Percentiles rank a stretch among this genome's conserved stretches.
Conservation (phyloP, 2,329 filamentous ascomycete species). For the Sarocladiaceae sp. region DNA sequence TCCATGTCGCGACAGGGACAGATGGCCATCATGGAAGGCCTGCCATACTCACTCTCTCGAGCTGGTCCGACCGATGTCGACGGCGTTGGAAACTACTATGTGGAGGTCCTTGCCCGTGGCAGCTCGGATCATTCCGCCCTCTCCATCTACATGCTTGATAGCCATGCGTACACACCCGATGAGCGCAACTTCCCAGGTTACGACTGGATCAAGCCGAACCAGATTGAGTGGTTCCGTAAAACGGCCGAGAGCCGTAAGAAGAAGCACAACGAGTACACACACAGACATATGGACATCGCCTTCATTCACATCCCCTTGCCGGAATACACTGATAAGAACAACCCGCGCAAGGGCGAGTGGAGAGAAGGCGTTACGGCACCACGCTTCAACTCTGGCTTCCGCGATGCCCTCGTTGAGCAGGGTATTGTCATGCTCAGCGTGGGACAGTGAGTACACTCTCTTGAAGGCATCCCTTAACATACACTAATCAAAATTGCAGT, state of each 20-base stretch:
- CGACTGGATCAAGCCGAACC: constrained; percentile 92
- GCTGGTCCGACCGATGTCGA: constrained; percentile 80
- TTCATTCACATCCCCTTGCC: constrained; percentile 97
- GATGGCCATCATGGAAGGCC: constrained; percentile 80
- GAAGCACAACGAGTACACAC: constrained; percentile 78
- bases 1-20: constrained; percentile 70
- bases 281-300: constrained; percentile 90
- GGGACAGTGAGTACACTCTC: constrained; percentile 66
- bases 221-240: constrained; percentile 90
- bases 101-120: constrained; percentile 82
- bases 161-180: constrained; percentile 87
- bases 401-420: constrained; percentile 80
- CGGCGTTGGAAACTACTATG: constrained; percentile 90
- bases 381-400: constrained; percentile 86
- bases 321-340: constrained; percentile 67
- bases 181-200: constrained; percentile 88
- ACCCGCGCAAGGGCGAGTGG: constrained; percentile 64
- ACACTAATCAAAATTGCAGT: constrained; percentile 32
- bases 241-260: constrained; percentile 72
- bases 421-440: constrained; percentile 84
- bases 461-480: constrained; percentile 17
- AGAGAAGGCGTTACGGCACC: constrained; percentile 85
- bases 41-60: constrained; percentile 85
- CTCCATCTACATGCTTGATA: constrained; percentile 92
- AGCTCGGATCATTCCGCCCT: constrained; percentile 81